phyloP scores from a whole-genome alignment of 2,329 filamentous ascomycete genomes.

The Cercospora sesami region DNA sequence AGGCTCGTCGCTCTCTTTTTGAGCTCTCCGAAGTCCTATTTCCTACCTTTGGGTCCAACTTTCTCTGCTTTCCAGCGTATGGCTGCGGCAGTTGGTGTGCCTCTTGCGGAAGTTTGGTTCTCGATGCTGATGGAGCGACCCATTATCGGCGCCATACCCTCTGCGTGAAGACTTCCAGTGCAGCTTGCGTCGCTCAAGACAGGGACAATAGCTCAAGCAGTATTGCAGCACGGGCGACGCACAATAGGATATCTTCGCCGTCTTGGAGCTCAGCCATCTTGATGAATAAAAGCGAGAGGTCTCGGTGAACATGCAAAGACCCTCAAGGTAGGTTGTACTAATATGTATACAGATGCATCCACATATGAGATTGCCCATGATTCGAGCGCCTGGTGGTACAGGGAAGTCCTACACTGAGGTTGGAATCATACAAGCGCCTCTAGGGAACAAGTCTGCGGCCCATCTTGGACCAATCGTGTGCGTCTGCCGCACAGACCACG shows the following conservation, averaged over 20 bases:
- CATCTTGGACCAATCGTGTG: no score
- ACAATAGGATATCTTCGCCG: conserved; percentile 15
- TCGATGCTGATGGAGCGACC: conserved; percentile 33
- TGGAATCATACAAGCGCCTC: no score
- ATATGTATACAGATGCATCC: no score
- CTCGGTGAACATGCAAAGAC: no score
- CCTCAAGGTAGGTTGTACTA: no score
- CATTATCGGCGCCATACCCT: conserved; percentile 54
- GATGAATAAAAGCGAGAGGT: conserved; percentile 54
- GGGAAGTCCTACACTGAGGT: no score
- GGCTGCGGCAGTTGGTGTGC: conserved; percentile 35
- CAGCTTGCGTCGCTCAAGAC: conserved; percentile 39
- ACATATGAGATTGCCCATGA: no score
- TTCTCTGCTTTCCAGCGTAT: conserved; percentile 59
- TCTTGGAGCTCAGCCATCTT: conserved; percentile 42
- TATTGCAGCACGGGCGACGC: conserved; percentile 18
- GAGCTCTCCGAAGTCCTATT: conserved; percentile 64
- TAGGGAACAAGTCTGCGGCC: no score
- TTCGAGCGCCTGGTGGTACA: no score
- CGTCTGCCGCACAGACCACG: no score
- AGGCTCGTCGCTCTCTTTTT: conserved; percentile 51
- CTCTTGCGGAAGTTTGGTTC: conserved; percentile 38
- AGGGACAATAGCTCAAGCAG: conserved; percentile 36
- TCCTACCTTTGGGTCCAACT: conserved; percentile 58
- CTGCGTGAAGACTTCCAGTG: conserved; percentile 49